Evolutionary conservation across 2,329 filamentous ascomycete species (phyloP).

Genomic region (Epichloe hybrida): DNA sequence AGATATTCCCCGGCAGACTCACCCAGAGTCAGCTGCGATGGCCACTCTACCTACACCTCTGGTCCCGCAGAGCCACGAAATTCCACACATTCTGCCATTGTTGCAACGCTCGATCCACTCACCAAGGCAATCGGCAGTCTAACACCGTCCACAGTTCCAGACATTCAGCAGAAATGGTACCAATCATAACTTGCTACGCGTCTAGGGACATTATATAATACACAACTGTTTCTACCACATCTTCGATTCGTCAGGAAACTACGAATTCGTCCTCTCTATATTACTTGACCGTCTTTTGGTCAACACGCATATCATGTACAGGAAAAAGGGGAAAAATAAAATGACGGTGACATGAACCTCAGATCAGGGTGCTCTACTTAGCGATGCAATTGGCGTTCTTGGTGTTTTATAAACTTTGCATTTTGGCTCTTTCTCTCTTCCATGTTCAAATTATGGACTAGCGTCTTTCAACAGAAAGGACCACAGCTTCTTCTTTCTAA

Average conservation of each 20-base stretch:
- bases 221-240: not conserved
- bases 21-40: not conserved
- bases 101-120: not conserved
- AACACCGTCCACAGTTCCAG: not conserved
- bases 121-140: not conserved
- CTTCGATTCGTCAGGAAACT: not conserved
- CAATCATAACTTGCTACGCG: not conserved
- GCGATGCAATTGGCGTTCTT: not conserved
- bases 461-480: not conserved
- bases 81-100: not conserved
- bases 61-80: not conserved
- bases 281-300: not conserved
- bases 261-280: not conserved
- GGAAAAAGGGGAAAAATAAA: not conserved
- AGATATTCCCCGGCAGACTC: not conserved
- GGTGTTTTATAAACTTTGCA: not conserved
- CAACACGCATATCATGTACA: not conserved
- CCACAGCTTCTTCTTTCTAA: not conserved
- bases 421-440: not conserved
- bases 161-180: not conserved
- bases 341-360: constrained; percentile 1
- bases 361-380: not conserved
- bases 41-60: not conserved
- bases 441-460: not conserved
- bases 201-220: not conserved